A percentile compares a stretch with the other conserved stretches of the same genome.
Conservation (phyloP, 192 early-diverging fungal species). For the Linnemannia elongata region DNA sequence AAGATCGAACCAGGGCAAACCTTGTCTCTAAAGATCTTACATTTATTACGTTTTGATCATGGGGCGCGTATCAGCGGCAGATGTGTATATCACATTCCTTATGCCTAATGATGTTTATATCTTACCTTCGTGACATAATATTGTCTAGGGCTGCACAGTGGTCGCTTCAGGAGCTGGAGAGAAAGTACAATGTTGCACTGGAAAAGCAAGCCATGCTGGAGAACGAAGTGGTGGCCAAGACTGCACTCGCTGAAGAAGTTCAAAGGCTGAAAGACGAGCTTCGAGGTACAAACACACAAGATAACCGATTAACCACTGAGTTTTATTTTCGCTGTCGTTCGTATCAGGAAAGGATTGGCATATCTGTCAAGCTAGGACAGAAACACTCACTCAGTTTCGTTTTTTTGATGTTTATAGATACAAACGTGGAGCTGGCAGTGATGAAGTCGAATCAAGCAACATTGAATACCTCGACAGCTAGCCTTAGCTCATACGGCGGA, state of each 20-base stretch:
- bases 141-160: conserved; percentile 73
- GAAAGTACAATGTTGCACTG: conserved; percentile 77
- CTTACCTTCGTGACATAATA: not conserved
- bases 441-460: conserved; percentile 61
- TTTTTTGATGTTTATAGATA: conserved; percentile 49
- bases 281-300: conserved; percentile 53
- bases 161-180: conserved; percentile 77
- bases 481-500: conserved; percentile 29
- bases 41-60: not conserved
- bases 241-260: conserved; percentile 77
- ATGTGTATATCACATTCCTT: too few relatives aligned
- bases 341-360: not conserved
- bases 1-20: not conserved
- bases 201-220: conserved; percentile 77
- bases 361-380: not conserved
- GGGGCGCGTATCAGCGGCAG: not conserved
- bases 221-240: conserved; percentile 77
- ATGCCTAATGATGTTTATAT: not conserved
- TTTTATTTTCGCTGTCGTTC: not conserved
- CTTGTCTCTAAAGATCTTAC: not conserved
- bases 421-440: conserved; percentile 66
- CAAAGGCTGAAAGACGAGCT: conserved; percentile 86
- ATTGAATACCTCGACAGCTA: conserved; percentile 26
- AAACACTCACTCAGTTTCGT: not conserved
- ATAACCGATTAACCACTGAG: too few relatives aligned